Evolutionary conservation across 1,284 basidiomycete species (phyloP).

Genomic region (Xerocomus minutiporus): DNA sequence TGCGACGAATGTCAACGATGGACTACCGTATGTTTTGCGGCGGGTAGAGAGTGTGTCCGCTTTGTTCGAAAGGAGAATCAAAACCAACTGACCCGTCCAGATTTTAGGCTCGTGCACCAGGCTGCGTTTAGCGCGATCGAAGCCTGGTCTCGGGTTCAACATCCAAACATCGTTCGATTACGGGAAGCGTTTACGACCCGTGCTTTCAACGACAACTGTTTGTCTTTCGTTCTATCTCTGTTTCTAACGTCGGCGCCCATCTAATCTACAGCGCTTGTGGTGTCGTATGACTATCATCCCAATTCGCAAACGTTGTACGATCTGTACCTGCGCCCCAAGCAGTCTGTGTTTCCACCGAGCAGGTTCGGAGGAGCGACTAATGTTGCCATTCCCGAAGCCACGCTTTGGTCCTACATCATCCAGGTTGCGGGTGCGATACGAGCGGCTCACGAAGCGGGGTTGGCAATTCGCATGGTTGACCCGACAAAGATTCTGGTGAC

Average conservation of each 20-base stretch:
- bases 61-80: not conserved
- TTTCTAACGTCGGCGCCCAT: slow-evolving; percentile 4
- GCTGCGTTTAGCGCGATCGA: slow-evolving; percentile 83
- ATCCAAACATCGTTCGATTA: slow-evolving; percentile 84
- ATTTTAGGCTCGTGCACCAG: slow-evolving; percentile 80
- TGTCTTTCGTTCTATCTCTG: slow-evolving; percentile 28
- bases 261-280: slow-evolving; percentile 70
- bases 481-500: slow-evolving; percentile 87
- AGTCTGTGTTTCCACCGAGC: slow-evolving; percentile 40
- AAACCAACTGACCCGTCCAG: slow-evolving; percentile 39
- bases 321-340: slow-evolving; percentile 52
- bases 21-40: slow-evolving; percentile 73
- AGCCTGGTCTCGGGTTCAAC: slow-evolving; percentile 80
- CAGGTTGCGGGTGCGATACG: slow-evolving; percentile 89
- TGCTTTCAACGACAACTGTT: slow-evolving; percentile 90
- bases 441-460: slow-evolving; percentile 76
- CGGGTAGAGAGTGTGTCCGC: slow-evolving; percentile 76
- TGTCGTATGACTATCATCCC: slow-evolving; percentile 91
- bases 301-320: slow-evolving; percentile 82
- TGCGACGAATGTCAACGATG: slow-evolving; percentile 77
- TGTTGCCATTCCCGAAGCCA: slow-evolving; percentile 65
- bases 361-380: slow-evolving; percentile 38
- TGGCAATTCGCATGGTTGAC: slow-evolving; percentile 84
- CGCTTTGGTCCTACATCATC: slow-evolving; percentile 90
- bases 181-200: slow-evolving; percentile 95